Evolutionary conservation across 2,329 filamentous ascomycete species (phyloP).

Genomic region (Pseudocercospora vitis): DNA sequence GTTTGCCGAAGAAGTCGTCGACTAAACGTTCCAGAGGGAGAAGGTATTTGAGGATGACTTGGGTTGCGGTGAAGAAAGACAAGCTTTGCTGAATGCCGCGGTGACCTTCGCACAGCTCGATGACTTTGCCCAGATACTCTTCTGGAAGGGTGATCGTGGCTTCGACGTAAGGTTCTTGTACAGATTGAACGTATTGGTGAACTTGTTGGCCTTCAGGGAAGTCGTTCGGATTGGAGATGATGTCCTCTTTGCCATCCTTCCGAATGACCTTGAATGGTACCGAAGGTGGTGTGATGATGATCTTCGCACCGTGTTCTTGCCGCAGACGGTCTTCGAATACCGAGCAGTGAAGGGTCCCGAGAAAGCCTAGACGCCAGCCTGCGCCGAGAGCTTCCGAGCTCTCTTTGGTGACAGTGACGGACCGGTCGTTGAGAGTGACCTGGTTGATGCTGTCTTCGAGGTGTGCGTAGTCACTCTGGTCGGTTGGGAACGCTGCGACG

Average conservation of each 20-base stretch:
- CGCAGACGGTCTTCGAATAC: constrained; percentile 94
- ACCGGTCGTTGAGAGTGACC: constrained; percentile 90
- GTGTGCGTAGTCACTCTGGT: constrained; percentile 81
- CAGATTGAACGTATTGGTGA: constrained; percentile 57
- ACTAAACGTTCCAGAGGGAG: constrained; percentile 86
- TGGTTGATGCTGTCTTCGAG: constrained; percentile 93
- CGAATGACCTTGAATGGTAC: constrained; percentile 87
- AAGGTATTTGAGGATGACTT: constrained; percentile 93
- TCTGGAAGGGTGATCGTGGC: constrained; percentile 89
- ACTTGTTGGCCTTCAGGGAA: constrained; percentile 74
- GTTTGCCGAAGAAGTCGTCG: constrained; percentile 94
- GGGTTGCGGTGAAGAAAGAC: constrained; percentile 85
- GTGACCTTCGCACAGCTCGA: constrained; percentile 89
- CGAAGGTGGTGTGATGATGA: constrained; percentile 95
- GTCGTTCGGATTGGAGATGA: constrained; percentile 81
- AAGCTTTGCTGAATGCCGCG: constrained; percentile 84
- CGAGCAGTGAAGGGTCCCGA: constrained; percentile 97
- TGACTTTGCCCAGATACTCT: constrained; percentile 89
- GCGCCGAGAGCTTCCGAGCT: constrained; percentile 90
- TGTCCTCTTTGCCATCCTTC: constrained; percentile 71
- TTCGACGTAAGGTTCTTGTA: constrained; percentile 73
- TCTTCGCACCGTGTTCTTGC: constrained; percentile 89
- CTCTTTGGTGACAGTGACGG: constrained; percentile 90
- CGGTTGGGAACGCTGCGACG: constrained; percentile 91
- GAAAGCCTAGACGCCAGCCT: constrained; percentile 89